A percentile compares a stretch with the other conserved stretches of the same genome.
These are phyloP conservation scores for Talaromyces sp. DNA, from an alignment of 2,329 filamentous ascomycete species.

Conservation along the genomic window DNA sequence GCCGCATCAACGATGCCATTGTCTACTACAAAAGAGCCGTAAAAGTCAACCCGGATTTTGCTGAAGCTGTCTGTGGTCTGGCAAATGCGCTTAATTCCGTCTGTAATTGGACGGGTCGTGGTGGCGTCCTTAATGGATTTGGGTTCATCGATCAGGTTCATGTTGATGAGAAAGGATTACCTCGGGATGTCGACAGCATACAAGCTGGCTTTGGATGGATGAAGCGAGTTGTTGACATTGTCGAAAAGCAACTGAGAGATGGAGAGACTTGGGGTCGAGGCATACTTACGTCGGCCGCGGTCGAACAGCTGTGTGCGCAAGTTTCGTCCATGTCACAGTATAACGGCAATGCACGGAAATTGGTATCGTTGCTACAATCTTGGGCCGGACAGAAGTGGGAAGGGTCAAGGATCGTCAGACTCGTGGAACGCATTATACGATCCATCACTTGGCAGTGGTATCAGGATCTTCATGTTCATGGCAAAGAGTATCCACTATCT, in stretches of 20 bases:
- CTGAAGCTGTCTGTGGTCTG: slow-evolving; percentile 92
- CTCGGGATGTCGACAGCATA: slow-evolving; percentile 67
- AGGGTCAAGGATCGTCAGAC: slow-evolving; percentile 75
- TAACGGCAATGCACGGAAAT: slow-evolving; percentile 24
- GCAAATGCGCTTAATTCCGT: slow-evolving; percentile 95
- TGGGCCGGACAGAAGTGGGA: slow-evolving; percentile 83
- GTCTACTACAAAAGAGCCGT: slow-evolving; percentile 88
- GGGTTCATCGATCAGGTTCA: slow-evolving; percentile 87
- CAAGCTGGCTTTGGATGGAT: slow-evolving; percentile 72
- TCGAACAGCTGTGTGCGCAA: slow-evolving; percentile 52
- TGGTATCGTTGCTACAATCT: slow-evolving; percentile 40
- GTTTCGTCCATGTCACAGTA: slow-evolving; percentile 37
- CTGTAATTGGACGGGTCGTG: slow-evolving; percentile 87
- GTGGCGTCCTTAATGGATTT: slow-evolving; percentile 71
- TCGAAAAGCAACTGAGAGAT: slow-evolving; percentile 80
- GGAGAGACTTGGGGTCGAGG: slow-evolving; percentile 82
- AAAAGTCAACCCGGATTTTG: slow-evolving; percentile 87
- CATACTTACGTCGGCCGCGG: slow-evolving; percentile 56
- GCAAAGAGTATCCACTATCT: slow-evolving; percentile 53
- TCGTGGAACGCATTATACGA: slow-evolving; percentile 80
- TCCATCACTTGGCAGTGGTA: slow-evolving; percentile 83
- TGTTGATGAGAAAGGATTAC: slow-evolving; percentile 77
- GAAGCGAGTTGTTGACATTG: slow-evolving; percentile 84
- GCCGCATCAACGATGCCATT: slow-evolving; percentile 87
- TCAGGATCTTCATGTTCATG: slow-evolving; percentile 68